Percentiles rank a stretch among this genome's conserved stretches.
phyloP scores from a whole-genome alignment of 1,139 yeast genomes.

The Geotrichum aggregatum region DNA sequence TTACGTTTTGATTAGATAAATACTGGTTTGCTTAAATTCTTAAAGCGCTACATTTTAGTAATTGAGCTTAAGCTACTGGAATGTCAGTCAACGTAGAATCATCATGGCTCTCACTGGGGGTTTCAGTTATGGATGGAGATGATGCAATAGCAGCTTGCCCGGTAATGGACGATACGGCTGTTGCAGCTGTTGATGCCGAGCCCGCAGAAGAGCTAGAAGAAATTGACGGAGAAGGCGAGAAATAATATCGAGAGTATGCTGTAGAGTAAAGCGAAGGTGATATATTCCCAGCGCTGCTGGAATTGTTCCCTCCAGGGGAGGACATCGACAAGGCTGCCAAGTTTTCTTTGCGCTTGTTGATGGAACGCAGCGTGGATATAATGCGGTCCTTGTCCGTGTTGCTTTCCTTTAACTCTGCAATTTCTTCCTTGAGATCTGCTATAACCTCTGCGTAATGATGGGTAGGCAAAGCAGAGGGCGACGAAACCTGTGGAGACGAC shows the following conservation, averaged over 20 bases:
- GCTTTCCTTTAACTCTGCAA: slow-evolving; percentile 57
- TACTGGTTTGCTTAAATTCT: too few relatives aligned
- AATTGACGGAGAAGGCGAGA: slow-evolving; percentile 6
- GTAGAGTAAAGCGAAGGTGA: slow-evolving; percentile 21
- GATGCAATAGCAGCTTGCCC: background rate
- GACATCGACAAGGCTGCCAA: slow-evolving; percentile 21
- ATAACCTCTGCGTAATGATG: slow-evolving; percentile 35
- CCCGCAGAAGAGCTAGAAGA: slow-evolving; percentile 1
- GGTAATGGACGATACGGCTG: background rate
- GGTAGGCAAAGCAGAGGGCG: slow-evolving; percentile 13
- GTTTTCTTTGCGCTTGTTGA: slow-evolving; percentile 33
- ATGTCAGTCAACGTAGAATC: slow-evolving; percentile 11
- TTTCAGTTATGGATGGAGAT: background rate
- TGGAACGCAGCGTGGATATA: slow-evolving; percentile 55
- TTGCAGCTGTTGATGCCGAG: background rate
- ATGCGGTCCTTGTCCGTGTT: slow-evolving; percentile 70
- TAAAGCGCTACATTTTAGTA: too few relatives aligned
- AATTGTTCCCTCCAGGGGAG: slow-evolving; percentile 3
- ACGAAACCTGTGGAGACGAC: slow-evolving; percentile 18
- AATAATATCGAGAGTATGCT: slow-evolving; percentile 28
- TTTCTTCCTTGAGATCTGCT: slow-evolving; percentile 67
- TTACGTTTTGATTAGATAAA: too few relatives aligned
- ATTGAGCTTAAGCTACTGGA: background rate
- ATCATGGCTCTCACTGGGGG: background rate
- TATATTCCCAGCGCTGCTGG: slow-evolving; percentile 8